A percentile compares a stretch with the other conserved stretches of the same genome.
phyloP scores from a whole-genome alignment of 2,329 filamentous ascomycete genomes.

The Colletotrichum karsti region DNA sequence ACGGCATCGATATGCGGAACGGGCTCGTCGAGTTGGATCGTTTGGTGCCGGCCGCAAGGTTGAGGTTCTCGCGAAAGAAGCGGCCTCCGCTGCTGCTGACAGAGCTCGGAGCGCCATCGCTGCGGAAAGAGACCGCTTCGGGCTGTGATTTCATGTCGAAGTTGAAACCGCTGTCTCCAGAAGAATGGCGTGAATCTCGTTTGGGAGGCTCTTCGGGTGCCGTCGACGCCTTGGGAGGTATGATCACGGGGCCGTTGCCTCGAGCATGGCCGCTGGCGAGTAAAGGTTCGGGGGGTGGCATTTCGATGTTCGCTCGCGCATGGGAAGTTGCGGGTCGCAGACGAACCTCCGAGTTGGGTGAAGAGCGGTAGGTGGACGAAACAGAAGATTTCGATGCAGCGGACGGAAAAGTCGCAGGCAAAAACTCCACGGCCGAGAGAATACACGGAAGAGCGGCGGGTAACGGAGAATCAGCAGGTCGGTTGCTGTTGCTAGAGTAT shows the following conservation, averaged over 20 bases:
- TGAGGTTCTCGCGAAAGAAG: conserved; percentile 43
- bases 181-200: not conserved
- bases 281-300: conserved; percentile 21
- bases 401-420: not conserved
- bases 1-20: conserved; percentile 52
- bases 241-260: not conserved
- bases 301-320: conserved; percentile 23
- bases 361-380: not conserved
- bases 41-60: conserved; percentile 31
- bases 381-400: not conserved
- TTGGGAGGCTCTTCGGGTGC: not conserved
- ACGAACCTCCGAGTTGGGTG: not conserved
- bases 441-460: not conserved
- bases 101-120: conserved; percentile 7
- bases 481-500: conserved; percentile 20
- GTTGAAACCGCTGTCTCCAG: conserved; percentile 16
- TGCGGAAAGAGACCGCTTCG: not conserved
- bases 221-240: not conserved
- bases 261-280: not conserved
- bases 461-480: not conserved
- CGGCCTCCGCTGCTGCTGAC: conserved; percentile 38
- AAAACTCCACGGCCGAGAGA: not conserved
- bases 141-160: not conserved
- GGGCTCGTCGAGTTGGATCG: conserved; percentile 47
- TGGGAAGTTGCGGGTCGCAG: conserved; percentile 20